Conservation (phyloP, 345 rosid genomes). For the Acer saccharum region DNA sequence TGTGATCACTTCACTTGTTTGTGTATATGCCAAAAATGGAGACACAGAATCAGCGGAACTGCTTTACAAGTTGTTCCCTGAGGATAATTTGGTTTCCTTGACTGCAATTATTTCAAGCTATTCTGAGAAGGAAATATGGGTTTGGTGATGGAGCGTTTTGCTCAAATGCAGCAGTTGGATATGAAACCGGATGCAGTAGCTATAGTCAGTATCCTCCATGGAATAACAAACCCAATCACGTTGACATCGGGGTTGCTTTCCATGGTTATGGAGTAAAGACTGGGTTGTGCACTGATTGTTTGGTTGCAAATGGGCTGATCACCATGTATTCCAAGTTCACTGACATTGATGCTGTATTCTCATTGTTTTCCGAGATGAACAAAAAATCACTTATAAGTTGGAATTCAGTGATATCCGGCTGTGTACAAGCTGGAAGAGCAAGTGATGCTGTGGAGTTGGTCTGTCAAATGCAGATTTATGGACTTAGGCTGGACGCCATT, state of each 20-base stretch:
- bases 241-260: conserved; percentile 48
- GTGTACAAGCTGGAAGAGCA: conserved; percentile 67
- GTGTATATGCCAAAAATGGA: conserved; percentile 56
- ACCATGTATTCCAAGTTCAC: conserved; percentile 68
- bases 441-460: conserved; percentile 53
- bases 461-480: conserved; percentile 55
- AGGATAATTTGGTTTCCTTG: conserved; percentile 55
- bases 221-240: conserved; percentile 42
- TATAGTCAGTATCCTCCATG: conserved; percentile 68
- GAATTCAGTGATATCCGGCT: conserved; percentile 84
- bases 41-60: conserved; percentile 46
- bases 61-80: conserved; percentile 44
- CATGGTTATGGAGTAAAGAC: conserved; percentile 65
- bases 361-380: conserved; percentile 49
- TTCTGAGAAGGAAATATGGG: conserved; percentile 58
- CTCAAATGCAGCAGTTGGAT: conserved; percentile 44
- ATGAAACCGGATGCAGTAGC: conserved; percentile 76
- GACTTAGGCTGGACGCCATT: conserved; percentile 54
- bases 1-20: conserved; percentile 66
- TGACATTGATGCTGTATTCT: conserved; percentile 49
- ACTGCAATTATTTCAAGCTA: conserved; percentile 72
- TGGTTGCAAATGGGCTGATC: conserved; percentile 73
- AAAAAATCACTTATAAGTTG: conserved; percentile 65
- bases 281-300: conserved; percentile 47
- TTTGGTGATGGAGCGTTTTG: conserved; percentile 40